A percentile compares a stretch with the other conserved stretches of the same genome.
phyloP scores from a whole-genome alignment of 768 basidiomycete species.

The Hericium erinaceus region DNA sequence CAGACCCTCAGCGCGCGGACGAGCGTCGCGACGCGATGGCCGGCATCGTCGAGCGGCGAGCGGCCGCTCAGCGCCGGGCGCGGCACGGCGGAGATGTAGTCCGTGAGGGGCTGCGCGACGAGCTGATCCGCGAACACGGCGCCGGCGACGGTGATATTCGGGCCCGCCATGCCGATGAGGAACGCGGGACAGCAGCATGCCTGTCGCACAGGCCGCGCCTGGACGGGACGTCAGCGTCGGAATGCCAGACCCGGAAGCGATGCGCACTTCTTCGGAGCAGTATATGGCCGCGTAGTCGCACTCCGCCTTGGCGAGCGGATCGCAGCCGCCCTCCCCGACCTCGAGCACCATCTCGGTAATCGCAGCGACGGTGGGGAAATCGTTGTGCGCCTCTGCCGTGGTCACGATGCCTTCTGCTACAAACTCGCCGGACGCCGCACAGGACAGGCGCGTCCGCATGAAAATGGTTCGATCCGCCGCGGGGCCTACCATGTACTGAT shows the following conservation, averaged over 20 bases:
- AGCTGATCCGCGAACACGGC: constrained; percentile 14
- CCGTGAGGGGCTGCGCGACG: constrained; percentile 14
- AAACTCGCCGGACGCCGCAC: not conserved
- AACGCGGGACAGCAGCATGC: constrained; percentile 16
- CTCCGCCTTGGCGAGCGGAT: constrained; percentile 9
- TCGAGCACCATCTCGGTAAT: constrained; percentile 2
- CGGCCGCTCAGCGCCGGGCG: not conserved
- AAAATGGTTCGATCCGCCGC: not conserved
- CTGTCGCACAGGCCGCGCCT: constrained; percentile 2
- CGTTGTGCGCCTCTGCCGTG: not conserved
- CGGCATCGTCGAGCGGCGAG: not conserved
- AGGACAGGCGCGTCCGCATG: not conserved
- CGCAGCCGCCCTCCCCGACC: constrained; percentile 6
- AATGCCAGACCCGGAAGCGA: not conserved
- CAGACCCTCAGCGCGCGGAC: not conserved
- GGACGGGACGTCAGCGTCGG: not conserved
- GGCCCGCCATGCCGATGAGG: constrained; percentile 13
- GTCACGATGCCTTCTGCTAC: not conserved
- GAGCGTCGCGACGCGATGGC: constrained; percentile 4
- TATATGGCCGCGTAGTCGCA: constrained; percentile 5
- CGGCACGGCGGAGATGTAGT: constrained; percentile 3
- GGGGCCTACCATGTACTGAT: not conserved
- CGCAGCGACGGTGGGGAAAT: not conserved
- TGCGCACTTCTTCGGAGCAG: constrained; percentile 3
- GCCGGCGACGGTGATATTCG: constrained; percentile 13